Conservation (phyloP, 2,329 filamentous ascomycete genomes). For the Torrubiella hemipterigena region DNA sequence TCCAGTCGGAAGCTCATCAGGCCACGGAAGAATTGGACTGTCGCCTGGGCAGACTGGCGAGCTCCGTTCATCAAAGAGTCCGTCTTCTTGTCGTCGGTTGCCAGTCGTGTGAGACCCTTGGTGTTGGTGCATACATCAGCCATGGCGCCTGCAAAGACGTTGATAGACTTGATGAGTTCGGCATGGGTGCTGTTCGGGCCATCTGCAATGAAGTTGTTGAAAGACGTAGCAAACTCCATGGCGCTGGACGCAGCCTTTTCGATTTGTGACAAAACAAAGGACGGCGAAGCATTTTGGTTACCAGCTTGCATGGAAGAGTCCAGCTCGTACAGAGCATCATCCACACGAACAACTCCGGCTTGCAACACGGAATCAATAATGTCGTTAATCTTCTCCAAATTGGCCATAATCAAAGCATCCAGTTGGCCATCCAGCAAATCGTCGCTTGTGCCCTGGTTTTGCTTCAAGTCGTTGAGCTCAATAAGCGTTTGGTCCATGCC, state of each 20-base stretch:
- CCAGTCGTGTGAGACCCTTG: conserved; percentile 86
- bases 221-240: conserved; percentile 94
- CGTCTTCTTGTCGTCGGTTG: conserved; percentile 88
- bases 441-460: conserved; percentile 64
- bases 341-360: conserved; percentile 82
- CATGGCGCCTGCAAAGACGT: conserved; percentile 78
- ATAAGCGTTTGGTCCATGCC: conserved; percentile 94
- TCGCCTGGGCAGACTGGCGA: conserved; percentile 71
- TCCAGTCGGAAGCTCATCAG: conserved; percentile 90
- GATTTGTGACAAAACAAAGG: conserved; percentile 91
- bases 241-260: conserved; percentile 91
- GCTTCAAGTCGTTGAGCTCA: conserved; percentile 79
- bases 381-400: conserved; percentile 87
- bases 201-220: conserved; percentile 97
- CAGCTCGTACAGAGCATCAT: conserved; percentile 92
- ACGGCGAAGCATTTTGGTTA: conserved; percentile 92
- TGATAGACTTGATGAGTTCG: conserved; percentile 87
- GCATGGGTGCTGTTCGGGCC: conserved; percentile 82
- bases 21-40: conserved; percentile 88
- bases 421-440: conserved; percentile 79
- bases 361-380: conserved; percentile 96
- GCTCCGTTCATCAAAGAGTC: conserved; percentile 76
- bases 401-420: conserved; percentile 75
- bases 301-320: conserved; percentile 97
- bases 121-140: conserved; percentile 93